These are phyloP conservation scores for Alnus glutinosa DNA, from an alignment of 306 rosid species.

Conservation along the genomic window DNA sequence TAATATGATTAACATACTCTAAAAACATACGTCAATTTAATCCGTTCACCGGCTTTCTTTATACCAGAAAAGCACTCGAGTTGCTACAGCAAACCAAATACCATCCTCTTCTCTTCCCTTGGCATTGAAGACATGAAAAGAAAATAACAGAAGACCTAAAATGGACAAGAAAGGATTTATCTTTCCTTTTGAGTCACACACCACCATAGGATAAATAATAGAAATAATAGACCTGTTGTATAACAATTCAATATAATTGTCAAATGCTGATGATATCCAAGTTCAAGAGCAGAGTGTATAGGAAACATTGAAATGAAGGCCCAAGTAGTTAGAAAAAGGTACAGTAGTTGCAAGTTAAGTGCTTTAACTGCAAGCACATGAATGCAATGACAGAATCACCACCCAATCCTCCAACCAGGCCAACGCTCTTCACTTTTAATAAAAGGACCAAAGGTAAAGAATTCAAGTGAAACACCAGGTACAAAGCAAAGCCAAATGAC, in stretches of 20 bases:
- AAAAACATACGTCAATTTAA: no score
- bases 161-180: constrained; percentile 22
- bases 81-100: constrained; percentile 25
- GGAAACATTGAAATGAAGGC: constrained; percentile 22
- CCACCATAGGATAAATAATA: neutral
- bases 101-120: constrained; percentile 25
- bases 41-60: neutral
- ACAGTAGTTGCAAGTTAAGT: constrained; percentile 35
- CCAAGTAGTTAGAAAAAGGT: constrained; percentile 28
- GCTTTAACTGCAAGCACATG: constrained; percentile 59
- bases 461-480: constrained; percentile 36
- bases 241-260: neutral
- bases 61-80: constrained; percentile 33
- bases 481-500: constrained; percentile 39
- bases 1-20: no score
- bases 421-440: constrained; percentile 33
- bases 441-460: constrained; percentile 40
- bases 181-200: constrained; percentile 22
- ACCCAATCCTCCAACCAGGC: constrained; percentile 31
- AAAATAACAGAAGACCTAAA: constrained; percentile 31
- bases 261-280: constrained; percentile 17
- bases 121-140: constrained; percentile 32
- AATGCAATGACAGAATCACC: constrained; percentile 46
- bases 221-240: neutral
- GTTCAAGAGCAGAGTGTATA: constrained; percentile 28